Evolutionary conservation across 2,329 filamentous ascomycete genomes (phyloP), one percentile per base, ranked within the genome.

Genomic region (Verticillium dahliae): DNA sequence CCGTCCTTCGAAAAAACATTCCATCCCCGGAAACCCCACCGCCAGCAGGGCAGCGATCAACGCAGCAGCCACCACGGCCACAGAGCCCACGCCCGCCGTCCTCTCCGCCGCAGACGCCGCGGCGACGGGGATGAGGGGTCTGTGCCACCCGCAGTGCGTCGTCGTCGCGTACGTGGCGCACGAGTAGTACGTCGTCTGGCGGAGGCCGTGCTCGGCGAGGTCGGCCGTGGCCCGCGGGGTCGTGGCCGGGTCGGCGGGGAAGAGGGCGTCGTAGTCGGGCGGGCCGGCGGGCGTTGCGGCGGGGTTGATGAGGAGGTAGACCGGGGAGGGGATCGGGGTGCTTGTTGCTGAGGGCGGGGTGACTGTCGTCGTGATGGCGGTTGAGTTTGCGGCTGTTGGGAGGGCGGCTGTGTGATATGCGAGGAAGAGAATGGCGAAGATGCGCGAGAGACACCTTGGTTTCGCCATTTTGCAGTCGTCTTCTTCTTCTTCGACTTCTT

Each of bases 71-170:
- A 52, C 7, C 45, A 18, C 18, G 2, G 15, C 39, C 1, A 10
- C 45, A 27, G 45, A 4, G 18, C 45, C 45, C 7, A 45, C 39
- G 7, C 39, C n/a, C 15, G 34, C 15, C 14, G 58, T 1, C 13
- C 1, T 37, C 13, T 37, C 6, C 4, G 45, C 3, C 41, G 13
- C 60, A 27, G 56, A 37, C 57, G 58, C 45, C 37, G 61, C 58
- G 22, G 58, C 55, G 11, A 59, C 62, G 45, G 63, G 62, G 54
- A 64, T 56, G 33, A 65, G 55, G 10, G 63, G 63, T 22, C 63
- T 34, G 61, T 65, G 63, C 63, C 63, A 65, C 50, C 63, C 63
- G 63, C 63, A 65, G 59, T 64, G 62, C 33, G 58, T 58, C 56
- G 63, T 61, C 9, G 59, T 57, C 27, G 56, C 59, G 27, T 33